Conservation (phyloP, 2,329 filamentous ascomycete species). For the Gremmenia infestans region DNA sequence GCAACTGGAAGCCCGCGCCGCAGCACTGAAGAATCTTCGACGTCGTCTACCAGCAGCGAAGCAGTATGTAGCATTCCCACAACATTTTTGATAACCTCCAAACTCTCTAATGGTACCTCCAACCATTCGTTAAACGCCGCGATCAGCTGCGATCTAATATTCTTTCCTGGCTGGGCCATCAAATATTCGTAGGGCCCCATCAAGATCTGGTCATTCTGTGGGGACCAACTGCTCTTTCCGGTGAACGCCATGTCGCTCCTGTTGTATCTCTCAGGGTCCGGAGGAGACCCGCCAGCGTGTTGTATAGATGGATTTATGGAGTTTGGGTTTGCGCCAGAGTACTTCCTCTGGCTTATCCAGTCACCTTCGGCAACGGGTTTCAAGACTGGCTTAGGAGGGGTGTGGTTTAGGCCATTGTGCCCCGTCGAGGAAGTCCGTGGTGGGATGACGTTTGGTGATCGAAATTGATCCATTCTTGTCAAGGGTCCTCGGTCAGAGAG, state of each 20-base stretch:
- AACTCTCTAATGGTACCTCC: conserved; percentile 62
- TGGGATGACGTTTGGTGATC: conserved; percentile 64
- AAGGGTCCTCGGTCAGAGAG: conserved; percentile 12
- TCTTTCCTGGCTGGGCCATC: conserved; percentile 73
- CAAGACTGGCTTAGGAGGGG: conserved; percentile 36
- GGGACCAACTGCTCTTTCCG: conserved; percentile 49
- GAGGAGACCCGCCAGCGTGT: conserved; percentile 6
- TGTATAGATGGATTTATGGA: conserved; percentile 25
- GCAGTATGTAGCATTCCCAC: conserved; percentile 84
- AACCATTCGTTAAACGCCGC: conserved; percentile 78
- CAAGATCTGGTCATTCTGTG: conserved; percentile 72
- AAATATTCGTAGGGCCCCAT: conserved; percentile 79
- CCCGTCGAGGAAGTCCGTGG: conserved; percentile 67
- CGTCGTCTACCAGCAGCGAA: conserved; percentile 79
- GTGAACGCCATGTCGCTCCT: conserved; percentile 29
- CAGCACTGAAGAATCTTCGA: conserved; percentile 74
- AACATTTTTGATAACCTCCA: conserved; percentile 72
- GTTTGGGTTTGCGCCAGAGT: conserved; percentile 19
- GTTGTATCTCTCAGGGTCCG: conserved; percentile 24
- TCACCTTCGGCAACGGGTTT: conserved; percentile 55
- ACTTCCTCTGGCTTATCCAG: conserved; percentile 47
- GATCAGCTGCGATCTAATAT: conserved; percentile 76
- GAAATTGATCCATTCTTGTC: conserved; percentile 23
- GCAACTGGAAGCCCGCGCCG: conserved; percentile 77
- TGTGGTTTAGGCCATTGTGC: conserved; percentile 33